A percentile compares a stretch with the other conserved stretches of the same genome.
Conservation (phyloP, 2,329 filamentous ascomycete species). For the Pseudogymnoascus sp. region DNA sequence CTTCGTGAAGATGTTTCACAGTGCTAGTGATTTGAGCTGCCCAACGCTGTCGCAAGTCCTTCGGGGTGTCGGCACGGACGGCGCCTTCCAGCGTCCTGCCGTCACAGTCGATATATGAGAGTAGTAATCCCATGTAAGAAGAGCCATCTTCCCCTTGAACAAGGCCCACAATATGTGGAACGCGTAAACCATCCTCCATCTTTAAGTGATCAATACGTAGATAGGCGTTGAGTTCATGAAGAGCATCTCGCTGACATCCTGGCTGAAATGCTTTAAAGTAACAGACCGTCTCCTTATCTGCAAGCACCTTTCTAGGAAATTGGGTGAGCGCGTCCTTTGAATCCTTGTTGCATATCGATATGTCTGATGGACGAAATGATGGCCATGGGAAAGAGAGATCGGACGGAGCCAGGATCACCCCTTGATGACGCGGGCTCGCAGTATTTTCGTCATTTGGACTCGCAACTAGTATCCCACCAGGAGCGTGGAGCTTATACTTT, state of each 20-base stretch:
- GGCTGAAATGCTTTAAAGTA: too few relatives aligned
- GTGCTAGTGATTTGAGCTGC: conserved; percentile 15
- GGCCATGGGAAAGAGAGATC: conserved; percentile 14
- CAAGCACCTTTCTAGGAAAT: too few relatives aligned
- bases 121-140: neutral
- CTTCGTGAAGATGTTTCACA: conserved; percentile 14
- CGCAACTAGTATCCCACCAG: conserved; percentile 12
- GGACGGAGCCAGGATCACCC: conserved; percentile 10
- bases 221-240: neutral
- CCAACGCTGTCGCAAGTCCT: neutral
- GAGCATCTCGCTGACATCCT: neutral
- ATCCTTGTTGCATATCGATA: too few relatives aligned
- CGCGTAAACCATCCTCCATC: neutral
- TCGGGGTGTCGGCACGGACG: neutral
- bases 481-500: conserved; percentile 13
- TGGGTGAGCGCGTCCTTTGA: too few relatives aligned
- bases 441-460: conserved; percentile 5
- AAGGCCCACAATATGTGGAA: neutral
- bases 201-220: neutral
- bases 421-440: conserved; percentile 8
- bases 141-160: neutral
- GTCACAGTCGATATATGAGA: neutral
- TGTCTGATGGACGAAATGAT: conserved; percentile 1
- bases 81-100: neutral
- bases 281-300: too few relatives aligned